Evolutionary conservation across 345 rosid genomes (phyloP).

Genomic region (Eutrema japonicum): DNA sequence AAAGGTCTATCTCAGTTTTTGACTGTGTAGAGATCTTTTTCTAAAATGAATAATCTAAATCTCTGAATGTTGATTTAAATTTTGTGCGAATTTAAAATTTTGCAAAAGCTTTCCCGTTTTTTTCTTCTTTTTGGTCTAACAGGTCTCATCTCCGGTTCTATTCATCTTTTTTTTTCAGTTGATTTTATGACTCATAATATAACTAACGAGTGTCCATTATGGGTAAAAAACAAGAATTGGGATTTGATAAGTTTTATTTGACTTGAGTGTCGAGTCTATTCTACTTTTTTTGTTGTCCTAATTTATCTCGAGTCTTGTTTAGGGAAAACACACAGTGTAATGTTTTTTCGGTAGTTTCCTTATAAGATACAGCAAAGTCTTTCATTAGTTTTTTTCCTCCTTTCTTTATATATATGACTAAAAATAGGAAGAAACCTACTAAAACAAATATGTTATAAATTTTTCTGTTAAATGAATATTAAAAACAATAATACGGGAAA

Average conservation of each 20-base stretch:
- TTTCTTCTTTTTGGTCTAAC: background rate
- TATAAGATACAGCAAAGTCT: constrained; percentile 11
- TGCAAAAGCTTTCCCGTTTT: constrained; percentile 10
- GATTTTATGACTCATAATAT: background rate
- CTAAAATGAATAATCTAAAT: background rate
- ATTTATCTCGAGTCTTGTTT: background rate
- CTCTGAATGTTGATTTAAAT: background rate
- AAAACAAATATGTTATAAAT: too few species aligned
- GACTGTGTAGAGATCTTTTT: too few species aligned
- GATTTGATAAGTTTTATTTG: background rate
- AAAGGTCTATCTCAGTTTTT: background rate
- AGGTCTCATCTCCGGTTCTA: background rate
- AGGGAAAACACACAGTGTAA: constrained; percentile 8
- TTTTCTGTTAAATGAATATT: background rate
- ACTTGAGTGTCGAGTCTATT: constrained; percentile 17
- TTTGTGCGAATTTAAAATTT: background rate
- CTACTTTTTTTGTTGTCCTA: constrained; percentile 13
- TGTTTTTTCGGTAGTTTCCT: constrained; percentile 16
- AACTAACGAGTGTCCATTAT: constrained; percentile 13
- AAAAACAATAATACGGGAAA: background rate
- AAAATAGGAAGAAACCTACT: background rate
- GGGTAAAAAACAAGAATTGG: constrained; percentile 20
- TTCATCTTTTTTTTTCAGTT: background rate
- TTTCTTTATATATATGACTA: background rate
- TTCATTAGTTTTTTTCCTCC: background rate